phyloP scores from a whole-genome alignment of 768 basidiomycete species.

The Myochromella boudieri region DNA sequence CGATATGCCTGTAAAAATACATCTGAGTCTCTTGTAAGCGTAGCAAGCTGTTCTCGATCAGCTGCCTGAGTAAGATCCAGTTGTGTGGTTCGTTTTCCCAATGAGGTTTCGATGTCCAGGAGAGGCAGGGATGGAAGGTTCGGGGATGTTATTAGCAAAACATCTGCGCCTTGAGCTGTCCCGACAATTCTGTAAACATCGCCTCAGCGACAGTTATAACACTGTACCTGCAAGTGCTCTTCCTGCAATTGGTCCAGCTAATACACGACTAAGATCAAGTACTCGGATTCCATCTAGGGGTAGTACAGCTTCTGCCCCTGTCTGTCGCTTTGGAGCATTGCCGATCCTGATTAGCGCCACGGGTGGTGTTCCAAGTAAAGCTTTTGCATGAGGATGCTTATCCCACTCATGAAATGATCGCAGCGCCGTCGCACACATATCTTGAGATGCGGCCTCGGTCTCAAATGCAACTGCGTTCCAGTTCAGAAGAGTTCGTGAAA shows the following conservation, averaged over 20 bases:
- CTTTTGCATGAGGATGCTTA: constrained; percentile 44
- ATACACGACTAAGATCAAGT: constrained; percentile 58
- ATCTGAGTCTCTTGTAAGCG: constrained; percentile 42
- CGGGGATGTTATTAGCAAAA: constrained; percentile 55
- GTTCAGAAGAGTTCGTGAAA: constrained; percentile 34
- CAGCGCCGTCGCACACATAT: constrained; percentile 51
- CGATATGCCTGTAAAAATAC: constrained; percentile 66
- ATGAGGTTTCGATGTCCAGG: constrained; percentile 57
- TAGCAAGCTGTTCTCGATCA: constrained; percentile 32
- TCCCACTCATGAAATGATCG: constrained; percentile 53
- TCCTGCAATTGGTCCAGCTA: constrained; percentile 59
- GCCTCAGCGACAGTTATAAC: background rate
- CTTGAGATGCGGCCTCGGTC: constrained; percentile 38
- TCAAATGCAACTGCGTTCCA: constrained; percentile 51
- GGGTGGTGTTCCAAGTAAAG: constrained; percentile 37
- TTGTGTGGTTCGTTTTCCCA: constrained; percentile 63
- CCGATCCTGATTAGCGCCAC: constrained; percentile 46
- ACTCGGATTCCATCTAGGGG: constrained; percentile 53
- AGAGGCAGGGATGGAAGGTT: constrained; percentile 49
- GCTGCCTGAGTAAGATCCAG: constrained; percentile 42
- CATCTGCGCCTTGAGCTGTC: constrained; percentile 57
- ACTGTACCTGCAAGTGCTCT: constrained; percentile 59
- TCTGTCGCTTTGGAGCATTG: constrained; percentile 39
- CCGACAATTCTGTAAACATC: background rate
- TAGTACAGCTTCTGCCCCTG: constrained; percentile 9